These are phyloP conservation scores for Arabidopsis arenosa DNA, from an alignment of 345 rosid species.

Conservation along the genomic window DNA sequence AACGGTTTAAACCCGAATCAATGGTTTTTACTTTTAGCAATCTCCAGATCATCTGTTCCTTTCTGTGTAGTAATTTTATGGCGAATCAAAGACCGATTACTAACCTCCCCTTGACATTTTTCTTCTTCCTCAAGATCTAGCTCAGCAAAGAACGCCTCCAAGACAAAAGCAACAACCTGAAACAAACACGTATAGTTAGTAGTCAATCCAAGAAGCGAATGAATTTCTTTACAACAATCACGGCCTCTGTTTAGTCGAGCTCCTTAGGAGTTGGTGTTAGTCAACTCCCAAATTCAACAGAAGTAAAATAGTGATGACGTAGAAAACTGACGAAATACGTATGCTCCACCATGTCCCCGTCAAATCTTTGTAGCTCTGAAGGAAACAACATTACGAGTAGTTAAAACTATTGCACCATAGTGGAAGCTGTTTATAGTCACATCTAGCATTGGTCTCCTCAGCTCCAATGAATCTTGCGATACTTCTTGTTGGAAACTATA, in stretches of 20 bases:
- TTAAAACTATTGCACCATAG: constrained; percentile 24
- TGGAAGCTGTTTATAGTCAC: constrained; percentile 12
- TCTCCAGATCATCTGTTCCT: background rate
- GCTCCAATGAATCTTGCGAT: background rate
- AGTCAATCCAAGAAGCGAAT: background rate
- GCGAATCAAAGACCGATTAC: constrained; percentile 19
- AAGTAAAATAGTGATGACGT: constrained; percentile 73
- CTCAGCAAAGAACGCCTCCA: constrained; percentile 98
- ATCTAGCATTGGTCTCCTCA: constrained; percentile 12
- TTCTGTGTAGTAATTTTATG: constrained; percentile 13
- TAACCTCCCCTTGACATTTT: constrained; percentile 62
- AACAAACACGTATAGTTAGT: constrained; percentile 23
- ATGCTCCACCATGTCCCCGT: constrained; percentile 86
- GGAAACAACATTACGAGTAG: constrained; percentile 31
- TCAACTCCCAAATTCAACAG: constrained; percentile 84
- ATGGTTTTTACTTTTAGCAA: background rate
- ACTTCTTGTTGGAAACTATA: constrained; percentile 24
- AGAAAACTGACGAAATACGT: constrained; percentile 92
- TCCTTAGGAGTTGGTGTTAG: background rate
- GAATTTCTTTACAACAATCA: background rate
- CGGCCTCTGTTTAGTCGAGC: background rate
- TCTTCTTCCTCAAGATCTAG: constrained; percentile 84
- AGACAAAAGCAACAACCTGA: constrained; percentile 95
- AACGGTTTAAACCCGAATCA: background rate
- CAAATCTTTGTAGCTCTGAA: constrained; percentile 84